Evolutionary conservation across 2,329 filamentous ascomycete species (phyloP), one percentile per base, ranked within the genome.

Genomic region (Lecanicillium sp.): DNA sequence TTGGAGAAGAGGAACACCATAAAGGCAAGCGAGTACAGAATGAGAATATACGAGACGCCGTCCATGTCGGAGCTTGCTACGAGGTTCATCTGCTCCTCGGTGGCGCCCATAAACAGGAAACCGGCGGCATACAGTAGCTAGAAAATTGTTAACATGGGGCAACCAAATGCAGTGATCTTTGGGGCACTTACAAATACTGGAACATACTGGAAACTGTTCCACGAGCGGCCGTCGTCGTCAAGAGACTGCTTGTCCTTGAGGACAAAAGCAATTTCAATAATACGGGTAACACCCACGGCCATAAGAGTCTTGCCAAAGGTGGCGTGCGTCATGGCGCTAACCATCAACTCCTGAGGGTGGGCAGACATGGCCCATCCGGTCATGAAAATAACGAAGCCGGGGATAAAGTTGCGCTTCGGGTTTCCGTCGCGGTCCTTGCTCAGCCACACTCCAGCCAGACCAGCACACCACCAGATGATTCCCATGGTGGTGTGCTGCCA

Each of bases 401-500:
- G 92, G 39, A 98, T 80, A 44, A 98, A 79, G 64, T 98, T 98
- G 49, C 92, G 78, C 70, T 90, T 88, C 8, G 92, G 89, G 30
- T 79, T 73, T 37, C 92, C 90, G 46, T 90, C 80, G 41, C 87
- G 79, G 56, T 82, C 87, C 46, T 79, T 77, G 58, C 87, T 94
- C 29, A 98, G 71, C 92, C 90, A 98, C 37, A 98, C 74, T 30
- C 92, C 92, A 10, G 90, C 75, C 20, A 98, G 67, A 17, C 92
- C 92, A 7, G 92, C 90, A 52, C 81, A 85, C 90, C 90, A 98
- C 92, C 92, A 98, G 37, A 98, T 80, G 45, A 98, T 79, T n/a
- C 92, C 92, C 90, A 98, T 97, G n/a, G 85, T 87, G 0, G 92
- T 98, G 61, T 98, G 92, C 60, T 98, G 90, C 65, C 95, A 79